Evolutionary conservation across 306 rosid genomes (phyloP).

Genomic region (Dalbergia cochinchinensis): DNA sequence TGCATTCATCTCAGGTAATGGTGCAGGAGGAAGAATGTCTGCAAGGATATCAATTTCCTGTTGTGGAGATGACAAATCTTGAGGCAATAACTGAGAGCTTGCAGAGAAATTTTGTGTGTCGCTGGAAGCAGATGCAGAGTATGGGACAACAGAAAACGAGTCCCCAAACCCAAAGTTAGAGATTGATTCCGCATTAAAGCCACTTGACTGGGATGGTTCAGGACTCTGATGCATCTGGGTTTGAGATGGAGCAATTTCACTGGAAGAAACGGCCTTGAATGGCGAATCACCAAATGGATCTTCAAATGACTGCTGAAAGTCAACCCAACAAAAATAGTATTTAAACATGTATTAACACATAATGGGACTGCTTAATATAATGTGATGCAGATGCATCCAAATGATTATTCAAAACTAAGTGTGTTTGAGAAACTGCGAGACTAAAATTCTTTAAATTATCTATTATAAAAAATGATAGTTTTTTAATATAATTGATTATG

Average conservation of each 20-base stretch:
- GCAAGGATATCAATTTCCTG: constrained; percentile 78
- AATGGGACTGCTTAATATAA: not conserved
- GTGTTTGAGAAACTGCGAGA: too few species aligned
- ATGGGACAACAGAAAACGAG: constrained; percentile 69
- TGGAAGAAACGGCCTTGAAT: constrained; percentile 78
- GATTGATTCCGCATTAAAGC: constrained; percentile 51
- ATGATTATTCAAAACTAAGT: constrained; percentile 25
- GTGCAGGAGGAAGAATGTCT: constrained; percentile 86
- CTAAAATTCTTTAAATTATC: too few species aligned
- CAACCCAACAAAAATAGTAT: constrained; percentile 37
- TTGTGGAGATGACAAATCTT: constrained; percentile 55
- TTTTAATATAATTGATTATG: too few species aligned
- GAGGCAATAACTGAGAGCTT: constrained; percentile 59
- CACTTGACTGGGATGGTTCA: constrained; percentile 57
- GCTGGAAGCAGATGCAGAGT: constrained; percentile 54
- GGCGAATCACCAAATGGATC: constrained; percentile 96
- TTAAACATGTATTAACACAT: constrained; percentile 23
- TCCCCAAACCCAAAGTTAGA: constrained; percentile 69
- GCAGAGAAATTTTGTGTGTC: constrained; percentile 61
- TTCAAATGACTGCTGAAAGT: constrained; percentile 68
- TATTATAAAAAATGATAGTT: too few species aligned
- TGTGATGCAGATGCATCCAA: constrained; percentile 12
- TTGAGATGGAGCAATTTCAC: constrained; percentile 59
- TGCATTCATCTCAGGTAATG: constrained; percentile 56
- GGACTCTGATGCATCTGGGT: constrained; percentile 54